A percentile compares a stretch with the other conserved stretches of the same genome.
These are phyloP conservation scores for Fusarium continuum DNA, from an alignment of 2,329 filamentous ascomycete genomes.

Conservation along the genomic window DNA sequence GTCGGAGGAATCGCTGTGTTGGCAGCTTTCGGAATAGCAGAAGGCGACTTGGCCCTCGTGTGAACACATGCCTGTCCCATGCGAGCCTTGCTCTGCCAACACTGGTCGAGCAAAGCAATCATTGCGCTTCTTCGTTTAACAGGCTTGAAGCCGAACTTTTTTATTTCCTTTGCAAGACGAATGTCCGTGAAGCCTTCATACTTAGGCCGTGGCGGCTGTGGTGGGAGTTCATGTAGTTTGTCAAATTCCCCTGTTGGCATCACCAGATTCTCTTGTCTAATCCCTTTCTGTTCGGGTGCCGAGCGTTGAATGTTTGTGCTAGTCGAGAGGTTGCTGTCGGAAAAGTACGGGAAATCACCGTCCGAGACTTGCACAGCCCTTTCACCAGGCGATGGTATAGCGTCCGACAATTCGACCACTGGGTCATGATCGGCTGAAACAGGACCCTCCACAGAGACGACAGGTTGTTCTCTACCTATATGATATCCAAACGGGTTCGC, in stretches of 20 bases:
- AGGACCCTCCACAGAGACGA: not conserved
- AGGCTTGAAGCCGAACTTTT: slow-evolving; percentile 76
- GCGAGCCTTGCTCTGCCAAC: slow-evolving; percentile 70
- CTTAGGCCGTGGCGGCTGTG: slow-evolving; percentile 55
- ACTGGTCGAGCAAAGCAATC: slow-evolving; percentile 74
- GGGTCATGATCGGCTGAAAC: slow-evolving; percentile 22
- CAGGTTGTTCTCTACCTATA: slow-evolving; percentile 2
- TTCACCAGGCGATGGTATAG: slow-evolving; percentile 22
- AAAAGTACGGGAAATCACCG: slow-evolving; percentile 28
- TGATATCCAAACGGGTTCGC: slow-evolving; percentile 54
- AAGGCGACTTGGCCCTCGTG: slow-evolving; percentile 31
- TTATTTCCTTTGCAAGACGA: slow-evolving; percentile 69
- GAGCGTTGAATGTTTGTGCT: slow-evolving; percentile 14
- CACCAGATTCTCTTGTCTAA: not conserved
- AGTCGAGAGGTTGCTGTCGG: slow-evolving; percentile 35
- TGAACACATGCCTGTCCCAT: slow-evolving; percentile 23
- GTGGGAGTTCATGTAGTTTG: not conserved
- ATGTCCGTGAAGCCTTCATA: slow-evolving; percentile 70
- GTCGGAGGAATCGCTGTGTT: slow-evolving; percentile 19
- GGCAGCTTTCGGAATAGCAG: slow-evolving; percentile 15
- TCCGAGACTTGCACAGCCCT: not conserved
- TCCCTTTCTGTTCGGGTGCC: not conserved
- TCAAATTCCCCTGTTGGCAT: not conserved
- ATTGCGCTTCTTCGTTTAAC: slow-evolving; percentile 74
- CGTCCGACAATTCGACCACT: slow-evolving; percentile 40